phyloP scores from a whole-genome alignment of 345 rosid species.

The Psidium guajava region DNA sequence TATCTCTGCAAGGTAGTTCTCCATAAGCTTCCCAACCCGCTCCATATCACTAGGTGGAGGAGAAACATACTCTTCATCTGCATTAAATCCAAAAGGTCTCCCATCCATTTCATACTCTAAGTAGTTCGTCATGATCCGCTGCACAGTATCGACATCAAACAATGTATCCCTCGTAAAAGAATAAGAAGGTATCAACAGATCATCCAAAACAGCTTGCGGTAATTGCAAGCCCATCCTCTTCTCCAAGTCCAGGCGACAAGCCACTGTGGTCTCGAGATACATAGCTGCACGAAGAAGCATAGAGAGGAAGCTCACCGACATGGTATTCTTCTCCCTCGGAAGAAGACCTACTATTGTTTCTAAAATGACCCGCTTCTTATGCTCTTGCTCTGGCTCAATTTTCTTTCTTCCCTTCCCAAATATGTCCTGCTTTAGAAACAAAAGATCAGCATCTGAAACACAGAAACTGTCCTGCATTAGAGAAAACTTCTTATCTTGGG shows the following conservation, averaged over 20 bases:
- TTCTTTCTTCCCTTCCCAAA: constrained; percentile 74
- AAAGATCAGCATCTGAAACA: background rate
- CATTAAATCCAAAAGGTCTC: constrained; percentile 15
- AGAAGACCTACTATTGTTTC: constrained; percentile 87
- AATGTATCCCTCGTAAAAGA: constrained; percentile 64
- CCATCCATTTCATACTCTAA: constrained; percentile 53
- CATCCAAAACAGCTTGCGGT: constrained; percentile 76
- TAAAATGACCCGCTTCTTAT: constrained; percentile 74
- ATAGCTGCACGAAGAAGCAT: constrained; percentile 80
- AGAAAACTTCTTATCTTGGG: background rate
- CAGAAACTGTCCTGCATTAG: background rate
- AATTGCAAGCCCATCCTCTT: constrained; percentile 75
- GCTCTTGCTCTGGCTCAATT: constrained; percentile 66
- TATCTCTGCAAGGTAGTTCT: constrained; percentile 78
- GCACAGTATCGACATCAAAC: constrained; percentile 78
- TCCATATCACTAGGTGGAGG: constrained; percentile 48
- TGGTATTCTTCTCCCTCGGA: constrained; percentile 66
- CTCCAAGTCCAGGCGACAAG: constrained; percentile 90
- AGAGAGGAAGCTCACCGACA: constrained; percentile 89
- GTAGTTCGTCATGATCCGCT: constrained; percentile 63
- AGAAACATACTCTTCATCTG: constrained; percentile 31
- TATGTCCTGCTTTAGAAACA: constrained; percentile 47
- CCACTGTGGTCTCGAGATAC: constrained; percentile 83
- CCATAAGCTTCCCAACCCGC: constrained; percentile 81
- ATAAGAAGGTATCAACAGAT: constrained; percentile 76